A percentile compares a stretch with the other conserved stretches of the same genome.
phyloP scores from a whole-genome alignment of 2,329 filamentous ascomycete genomes.

The Parastagonospora nodorum region DNA sequence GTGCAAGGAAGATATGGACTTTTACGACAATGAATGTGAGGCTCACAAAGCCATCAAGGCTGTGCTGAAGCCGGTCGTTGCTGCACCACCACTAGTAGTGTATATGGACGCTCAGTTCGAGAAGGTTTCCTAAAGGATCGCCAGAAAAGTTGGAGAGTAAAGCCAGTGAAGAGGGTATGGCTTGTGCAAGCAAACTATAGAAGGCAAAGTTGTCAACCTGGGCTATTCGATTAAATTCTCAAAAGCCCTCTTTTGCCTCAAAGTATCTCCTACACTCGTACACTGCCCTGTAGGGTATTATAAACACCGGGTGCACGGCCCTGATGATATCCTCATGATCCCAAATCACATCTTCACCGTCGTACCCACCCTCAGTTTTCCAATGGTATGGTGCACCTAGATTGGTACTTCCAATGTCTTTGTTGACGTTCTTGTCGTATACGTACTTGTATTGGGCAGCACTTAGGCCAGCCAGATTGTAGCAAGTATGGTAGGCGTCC shows the following conservation, averaged over 20 bases:
- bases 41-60: conserved; percentile 60
- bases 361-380: conserved; percentile 53
- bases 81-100: conserved; percentile 32
- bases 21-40: conserved; percentile 66
- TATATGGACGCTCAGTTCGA: conserved; percentile 31
- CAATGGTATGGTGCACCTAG: conserved; percentile 52
- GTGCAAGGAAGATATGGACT: conserved; percentile 70
- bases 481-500: conserved; percentile 92
- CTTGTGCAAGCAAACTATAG: too few species aligned
- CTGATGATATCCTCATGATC: conserved; percentile 72
- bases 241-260: conserved; percentile 63
- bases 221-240: conserved; percentile 5
- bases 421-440: conserved; percentile 49
- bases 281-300: conserved; percentile 74
- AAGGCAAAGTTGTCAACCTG: background rate
- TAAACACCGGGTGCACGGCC: conserved; percentile 81
- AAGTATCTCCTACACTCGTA: conserved; percentile 70
- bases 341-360: conserved; percentile 61
- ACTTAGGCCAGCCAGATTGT: conserved; percentile 85
- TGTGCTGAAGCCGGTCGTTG: conserved; percentile 31
- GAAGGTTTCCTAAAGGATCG: background rate
- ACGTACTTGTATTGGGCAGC: conserved; percentile 72
- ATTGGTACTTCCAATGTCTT: conserved; percentile 26
- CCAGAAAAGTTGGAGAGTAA: too few species aligned
- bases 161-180: too few species aligned